Base-by-base conservation (phyloP, 1,139 yeast genomes). In the Yamadazyma triangularis region DNA sequence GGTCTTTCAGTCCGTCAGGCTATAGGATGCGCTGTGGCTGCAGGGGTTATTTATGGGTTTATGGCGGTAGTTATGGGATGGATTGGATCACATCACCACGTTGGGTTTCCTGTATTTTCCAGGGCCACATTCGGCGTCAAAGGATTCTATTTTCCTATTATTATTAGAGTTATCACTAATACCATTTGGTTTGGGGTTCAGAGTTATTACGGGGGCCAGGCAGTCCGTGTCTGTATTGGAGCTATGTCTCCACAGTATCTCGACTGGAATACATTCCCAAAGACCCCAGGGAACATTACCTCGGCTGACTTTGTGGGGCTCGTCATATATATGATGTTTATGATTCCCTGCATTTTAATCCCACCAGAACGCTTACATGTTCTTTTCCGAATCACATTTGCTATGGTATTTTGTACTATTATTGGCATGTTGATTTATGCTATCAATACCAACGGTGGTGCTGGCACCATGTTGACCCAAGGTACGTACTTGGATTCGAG, bases 271-370 rank as follows among this genome's bases (percentile, higher is more conserved):
- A 42, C 49, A 11, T 41, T 49, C 27, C 36, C 46, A 16, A 38
- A 38, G 5, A 34, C 45, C 9, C 35, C 44, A 3, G 50, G 47
- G 8, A 32, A 34, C 21, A 38, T 52, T 35, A 36, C 49, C 15
- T 47, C 43, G 8, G 42, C 44, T 23, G 54, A 50, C 30, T 38
- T 48, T 19, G 40, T 51, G n/a, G 51, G 54, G 8, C 48, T 51
- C 16, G 31, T 50, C 4, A 36, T 52, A 8, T 51, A 45, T 29
- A 41, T 41, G 12, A 12, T 36, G 13, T 15, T 51, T 1, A 42
- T 43, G 36, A 14, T 40, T 23, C 46, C 42, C n/a, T 40, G 44
- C 30, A 25, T 33, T 6, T 29, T 38, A 12, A 44, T 45, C 5
- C 40, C 36, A 10, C 51, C 51, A 12, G 51, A 48, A 32, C 45